phyloP scores from a whole-genome alignment of 2,329 filamentous ascomycete species.

The Plenodomus lindquistii region DNA sequence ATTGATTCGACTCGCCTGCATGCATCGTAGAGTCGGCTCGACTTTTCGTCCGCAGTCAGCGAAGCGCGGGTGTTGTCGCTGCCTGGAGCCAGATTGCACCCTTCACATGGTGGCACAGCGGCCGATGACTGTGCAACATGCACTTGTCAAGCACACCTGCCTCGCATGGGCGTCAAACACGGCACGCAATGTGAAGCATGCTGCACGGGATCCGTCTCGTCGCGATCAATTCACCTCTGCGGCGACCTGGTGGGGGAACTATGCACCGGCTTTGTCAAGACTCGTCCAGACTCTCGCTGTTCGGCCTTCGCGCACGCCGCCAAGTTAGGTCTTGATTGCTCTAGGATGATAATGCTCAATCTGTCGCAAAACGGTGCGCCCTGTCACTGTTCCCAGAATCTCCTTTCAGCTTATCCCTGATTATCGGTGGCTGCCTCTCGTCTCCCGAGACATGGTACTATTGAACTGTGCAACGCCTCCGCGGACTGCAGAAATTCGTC shows the following conservation, averaged over 20 bases:
- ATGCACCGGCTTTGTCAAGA: not conserved
- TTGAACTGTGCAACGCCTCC: too few relatives aligned
- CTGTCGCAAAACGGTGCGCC: not conserved
- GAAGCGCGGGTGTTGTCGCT: conserved; percentile 5
- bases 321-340: too few relatives aligned
- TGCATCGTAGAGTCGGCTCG: conserved; percentile 1
- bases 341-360: not conserved
- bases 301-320: conserved; percentile 5
- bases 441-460: too few relatives aligned
- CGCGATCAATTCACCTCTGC: not conserved
- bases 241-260: not conserved
- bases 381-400: too few relatives aligned
- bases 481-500: not conserved
- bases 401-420: too few relatives aligned
- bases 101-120: not conserved
- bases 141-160: not conserved
- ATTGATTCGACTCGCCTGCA: not conserved
- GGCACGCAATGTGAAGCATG: not conserved
- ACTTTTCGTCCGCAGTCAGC: conserved; percentile 6
- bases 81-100: conserved; percentile 10
- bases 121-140: conserved; percentile 7
- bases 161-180: conserved; percentile 1
- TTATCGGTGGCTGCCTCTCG: too few relatives aligned
- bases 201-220: not conserved
- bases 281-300: conserved; percentile 1